Base-by-base conservation (phyloP, 2,329 filamentous ascomycete species). In the Chrysosphaeria jannelii region DNA sequence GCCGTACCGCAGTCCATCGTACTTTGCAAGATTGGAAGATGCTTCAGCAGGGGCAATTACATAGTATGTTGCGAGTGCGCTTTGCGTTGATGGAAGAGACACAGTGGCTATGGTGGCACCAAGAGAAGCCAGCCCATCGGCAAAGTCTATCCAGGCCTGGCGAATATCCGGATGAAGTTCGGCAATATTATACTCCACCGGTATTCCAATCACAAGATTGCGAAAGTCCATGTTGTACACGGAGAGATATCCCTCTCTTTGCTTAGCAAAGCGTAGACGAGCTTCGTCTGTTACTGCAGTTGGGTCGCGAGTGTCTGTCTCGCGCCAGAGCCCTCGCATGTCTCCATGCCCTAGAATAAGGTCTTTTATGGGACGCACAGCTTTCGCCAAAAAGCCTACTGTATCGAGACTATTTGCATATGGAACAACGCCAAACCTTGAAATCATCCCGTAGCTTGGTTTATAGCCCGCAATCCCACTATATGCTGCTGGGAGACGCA, bases 1-100 rank as follows among this genome's bases (percentile, higher is more conserved):
- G n/a, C 85, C 85, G 43, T 89, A 97, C 8, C 85, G 69, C n/a
- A 93, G 63, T 11, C 85, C 85, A 36, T 97, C 88, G 41, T 91
- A 97, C 41, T 89, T 91, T 27, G 85, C 75, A 3, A 97, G 59
- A 36, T 97, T 97, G 10, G 81, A 93, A 2, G 76, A 76, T 4
- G 85, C 85, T 45, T 97, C 85, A 10, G 85, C 81, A 0, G 85
- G 76, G 1, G 85, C 88, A 26, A 97, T 64, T 27, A 97, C 60
- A 42, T 97, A 97, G 48, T 97, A 97, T 16, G 85, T 72, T 11
- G 78, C 74, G 1, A 97, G 58, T 0, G 85, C 81, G 33, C 74
- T 66, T 30, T 63, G 68, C 2, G 81, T 97, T 1, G 67, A 62
- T 1, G 81, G 79, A 4, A 97, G 53, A 3, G 69, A 75, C 10